A percentile compares a stretch with the other conserved stretches of the same genome.
phyloP scores from a whole-genome alignment of 1,284 basidiomycete species.

The Ceratobasidium sp. region DNA sequence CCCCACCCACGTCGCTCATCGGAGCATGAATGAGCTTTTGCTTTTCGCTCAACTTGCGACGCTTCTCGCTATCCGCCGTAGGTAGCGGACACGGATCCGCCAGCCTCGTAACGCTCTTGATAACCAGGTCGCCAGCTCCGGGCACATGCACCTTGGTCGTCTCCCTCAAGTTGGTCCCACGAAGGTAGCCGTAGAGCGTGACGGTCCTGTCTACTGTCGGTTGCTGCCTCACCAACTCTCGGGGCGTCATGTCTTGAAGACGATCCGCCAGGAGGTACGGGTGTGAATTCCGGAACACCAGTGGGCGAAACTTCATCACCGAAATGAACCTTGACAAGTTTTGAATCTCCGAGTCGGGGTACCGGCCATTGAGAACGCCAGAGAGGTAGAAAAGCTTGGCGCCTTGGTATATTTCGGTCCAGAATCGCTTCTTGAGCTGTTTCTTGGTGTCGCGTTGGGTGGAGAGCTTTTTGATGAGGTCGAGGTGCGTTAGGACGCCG shows the following conservation, averaged over 20 bases:
- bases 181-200: slow-evolving; percentile 95
- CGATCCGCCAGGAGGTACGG: slow-evolving; percentile 98
- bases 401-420: slow-evolving; percentile 99
- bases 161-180: slow-evolving; percentile 87
- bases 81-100: slow-evolving; percentile 96
- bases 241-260: slow-evolving; percentile 93
- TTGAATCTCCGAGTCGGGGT: slow-evolving; percentile 96
- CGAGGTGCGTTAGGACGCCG: slow-evolving; percentile 94
- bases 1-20: slow-evolving; percentile 98
- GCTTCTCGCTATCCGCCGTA: slow-evolving; percentile 91
- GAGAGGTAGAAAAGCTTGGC: slow-evolving; percentile 99
- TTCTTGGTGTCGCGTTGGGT: slow-evolving; percentile 94
- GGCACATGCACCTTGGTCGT: slow-evolving; percentile 94
- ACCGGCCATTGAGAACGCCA: slow-evolving; percentile 97
- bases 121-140: slow-evolving; percentile 89
- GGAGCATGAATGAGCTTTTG: slow-evolving; percentile 96
- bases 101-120: slow-evolving; percentile 81
- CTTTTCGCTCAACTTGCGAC: slow-evolving; percentile 94
- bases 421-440: slow-evolving; percentile 97
- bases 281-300: slow-evolving; percentile 95
- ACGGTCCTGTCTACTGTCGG: slow-evolving; percentile 93
- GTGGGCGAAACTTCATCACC: slow-evolving; percentile 98
- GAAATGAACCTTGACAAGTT: slow-evolving; percentile 96
- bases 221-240: slow-evolving; percentile 84
- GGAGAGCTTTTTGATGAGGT: slow-evolving; percentile 94